A percentile compares a stretch with the other conserved stretches of the same genome.
Evolutionary conservation across 2,329 filamentous ascomycete genomes (phyloP).

Genomic region (Arachnomyces sp.): DNA sequence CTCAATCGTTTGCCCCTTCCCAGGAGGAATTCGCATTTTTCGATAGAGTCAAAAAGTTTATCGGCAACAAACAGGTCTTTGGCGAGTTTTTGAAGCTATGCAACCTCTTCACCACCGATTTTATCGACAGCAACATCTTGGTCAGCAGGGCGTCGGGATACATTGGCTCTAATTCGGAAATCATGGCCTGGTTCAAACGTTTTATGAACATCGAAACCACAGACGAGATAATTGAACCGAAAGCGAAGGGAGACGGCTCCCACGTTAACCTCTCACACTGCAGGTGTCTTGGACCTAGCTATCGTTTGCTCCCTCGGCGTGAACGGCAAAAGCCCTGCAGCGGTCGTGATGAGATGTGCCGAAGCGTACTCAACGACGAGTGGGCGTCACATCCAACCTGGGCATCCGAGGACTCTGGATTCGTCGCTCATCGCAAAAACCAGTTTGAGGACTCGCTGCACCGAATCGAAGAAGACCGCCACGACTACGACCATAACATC

Average conservation of each 20-base stretch:
- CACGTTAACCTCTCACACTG: conserved; percentile 93
- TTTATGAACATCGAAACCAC: conserved; percentile 68
- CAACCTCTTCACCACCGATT: conserved; percentile 87
- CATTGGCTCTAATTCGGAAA: conserved; percentile 77
- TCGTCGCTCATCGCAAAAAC: conserved; percentile 96
- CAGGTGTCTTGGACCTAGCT: conserved; percentile 89
- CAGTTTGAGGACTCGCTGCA: conserved; percentile 89
- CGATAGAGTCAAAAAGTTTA: conserved; percentile 91
- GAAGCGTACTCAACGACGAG: conserved; percentile 88
- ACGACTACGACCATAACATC: conserved; percentile 98
- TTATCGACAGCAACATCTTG: conserved; percentile 79
- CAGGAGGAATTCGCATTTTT: conserved; percentile 89
- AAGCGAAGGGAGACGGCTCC: conserved; percentile 59
- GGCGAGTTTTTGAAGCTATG: conserved; percentile 95
- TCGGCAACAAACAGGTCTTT: conserved; percentile 85
- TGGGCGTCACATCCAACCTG: conserved; percentile 99
- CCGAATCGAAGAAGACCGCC: conserved; percentile 92
- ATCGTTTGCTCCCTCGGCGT: conserved; percentile 80
- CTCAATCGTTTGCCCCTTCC: conserved; percentile 62
- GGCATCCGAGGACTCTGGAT: conserved; percentile 96
- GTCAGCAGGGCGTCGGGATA: conserved; percentile 77
- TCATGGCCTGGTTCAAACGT: conserved; percentile 80
- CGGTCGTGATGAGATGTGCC: conserved; percentile 89
- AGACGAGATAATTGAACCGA: conserved; percentile 72
- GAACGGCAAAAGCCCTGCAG: conserved; percentile 89